Conservation (phyloP, 352 stramenopile genomes). For the Aphanomyces euteiches region DNA sequence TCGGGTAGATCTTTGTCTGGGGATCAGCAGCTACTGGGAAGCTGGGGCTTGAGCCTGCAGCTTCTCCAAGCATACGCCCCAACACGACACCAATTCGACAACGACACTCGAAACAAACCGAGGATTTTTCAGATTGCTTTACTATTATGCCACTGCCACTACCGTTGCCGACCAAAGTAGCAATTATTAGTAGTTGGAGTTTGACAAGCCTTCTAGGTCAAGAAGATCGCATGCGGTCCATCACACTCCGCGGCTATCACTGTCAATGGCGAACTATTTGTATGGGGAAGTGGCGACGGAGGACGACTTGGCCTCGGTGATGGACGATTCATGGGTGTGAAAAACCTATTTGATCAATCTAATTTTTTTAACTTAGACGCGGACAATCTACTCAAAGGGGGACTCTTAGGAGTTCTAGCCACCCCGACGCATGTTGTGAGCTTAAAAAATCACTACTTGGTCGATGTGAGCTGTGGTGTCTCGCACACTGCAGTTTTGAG, state of each 20-base stretch:
- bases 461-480: slow-evolving; percentile 66
- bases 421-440: slow-evolving; percentile 6
- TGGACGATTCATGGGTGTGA: slow-evolving; percentile 44
- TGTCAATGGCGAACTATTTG: slow-evolving; percentile 51
- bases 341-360: not conserved
- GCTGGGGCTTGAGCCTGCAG: slow-evolving; percentile 48
- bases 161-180: slow-evolving; percentile 22
- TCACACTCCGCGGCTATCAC: slow-evolving; percentile 73
- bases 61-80: slow-evolving; percentile 17
- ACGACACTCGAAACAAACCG: not conserved
- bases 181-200: not conserved
- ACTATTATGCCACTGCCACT: slow-evolving; percentile 51
- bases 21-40: slow-evolving; percentile 70
- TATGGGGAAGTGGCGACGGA: slow-evolving; percentile 70
- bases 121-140: slow-evolving; percentile 50
- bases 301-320: slow-evolving; percentile 70
- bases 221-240: slow-evolving; percentile 67
- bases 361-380: slow-evolving; percentile 1
- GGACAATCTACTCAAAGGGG: slow-evolving; percentile 25
- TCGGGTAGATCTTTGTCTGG: slow-evolving; percentile 56
- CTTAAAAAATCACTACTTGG: slow-evolving; percentile 39
- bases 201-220: slow-evolving; percentile 36
- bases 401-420: slow-evolving; percentile 12
- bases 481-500: slow-evolving; percentile 60
- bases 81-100: slow-evolving; percentile 24